Evolutionary conservation across 768 basidiomycete genomes (phyloP), one percentile per base, ranked within the genome.

Genomic region (Boletus tomentosulus): DNA sequence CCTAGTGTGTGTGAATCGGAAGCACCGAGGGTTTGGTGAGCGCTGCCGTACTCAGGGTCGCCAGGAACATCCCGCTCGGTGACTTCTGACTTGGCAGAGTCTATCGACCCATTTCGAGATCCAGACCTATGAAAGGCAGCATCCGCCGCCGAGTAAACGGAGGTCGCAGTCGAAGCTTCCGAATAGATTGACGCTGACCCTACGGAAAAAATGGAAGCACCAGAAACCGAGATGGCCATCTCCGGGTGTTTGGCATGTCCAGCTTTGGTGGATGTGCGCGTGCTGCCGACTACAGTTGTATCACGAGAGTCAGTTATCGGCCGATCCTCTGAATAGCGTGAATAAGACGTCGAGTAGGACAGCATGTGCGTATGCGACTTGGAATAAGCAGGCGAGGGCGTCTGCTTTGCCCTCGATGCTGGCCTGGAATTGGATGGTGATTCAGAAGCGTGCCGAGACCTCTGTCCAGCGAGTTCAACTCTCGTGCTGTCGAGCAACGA

Each of bases 181-280:
- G 66, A 68, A 22, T 66, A 66, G 1, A 66, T 13, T 0, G 66
- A 67, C 1, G 60, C 53, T n/a, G 66, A 66, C 34, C 63, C 64
- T 8, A 58, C 53, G 6, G 68, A 69, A 44, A 57, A 66, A 3
- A 62, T 33, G 22, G 69, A 69, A 33, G 68, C 64, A 41, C 59
- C 65, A 2, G 68, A 69, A 6, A 62, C 39, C 1, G 69, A 71
- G n/a, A 53, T 37, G 6, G 50, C 47, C 63, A 67, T 58, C 16
- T 57, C 53, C 1, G 54, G 45, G 0, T 58, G 27, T 50, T 69
- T 69, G 28, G 53, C 47, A 43, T 69, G 65, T 2, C 59, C 55
- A 1, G 50, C 42, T 24, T 34, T 60, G 6, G 49, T 30, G 12
- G 53, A 31, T 3, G 39, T 35, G 27, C 34, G 46, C 42, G 33